Conservation (phyloP, 345 rosid species). For the Barbarea vulgaris region DNA sequence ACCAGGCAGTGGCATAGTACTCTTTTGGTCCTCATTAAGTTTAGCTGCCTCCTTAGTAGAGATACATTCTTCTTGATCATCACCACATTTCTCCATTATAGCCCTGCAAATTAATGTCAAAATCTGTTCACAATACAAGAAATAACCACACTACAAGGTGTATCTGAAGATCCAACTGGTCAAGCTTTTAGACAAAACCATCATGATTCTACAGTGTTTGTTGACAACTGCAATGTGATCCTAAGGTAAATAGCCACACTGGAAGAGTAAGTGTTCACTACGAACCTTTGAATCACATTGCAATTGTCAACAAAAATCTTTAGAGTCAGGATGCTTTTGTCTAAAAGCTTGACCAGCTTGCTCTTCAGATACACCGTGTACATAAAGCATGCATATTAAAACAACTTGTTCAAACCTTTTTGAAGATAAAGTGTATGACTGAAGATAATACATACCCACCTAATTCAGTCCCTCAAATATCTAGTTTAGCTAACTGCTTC, state of each 20-base stretch:
- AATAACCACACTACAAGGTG: too few species aligned
- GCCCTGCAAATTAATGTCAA: too few species aligned
- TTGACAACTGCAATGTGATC: conserved; percentile 84
- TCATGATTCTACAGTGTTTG: conserved; percentile 62
- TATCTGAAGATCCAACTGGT: conserved; percentile 88
- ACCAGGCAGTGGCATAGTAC: too few species aligned
- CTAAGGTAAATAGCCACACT: conserved; percentile 46
- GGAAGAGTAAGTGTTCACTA: too few species aligned
- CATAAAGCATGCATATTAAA: conserved; percentile 28
- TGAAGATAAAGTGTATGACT: background rate
- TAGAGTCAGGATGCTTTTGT: conserved; percentile 66
- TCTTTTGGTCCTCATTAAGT: too few species aligned
- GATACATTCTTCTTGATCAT: too few species aligned
- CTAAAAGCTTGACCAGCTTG: conserved; percentile 82
- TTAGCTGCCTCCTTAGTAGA: too few species aligned
- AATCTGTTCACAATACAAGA: background rate
- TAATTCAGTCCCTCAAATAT: conserved; percentile 67
- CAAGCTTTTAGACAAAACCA: conserved; percentile 72
- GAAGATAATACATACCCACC: conserved; percentile 48
- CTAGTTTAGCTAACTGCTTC: conserved; percentile 56
- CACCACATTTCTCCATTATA: too few species aligned
- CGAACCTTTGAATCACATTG: conserved; percentile 75
- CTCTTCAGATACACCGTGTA: conserved; percentile 69
- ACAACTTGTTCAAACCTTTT: background rate
- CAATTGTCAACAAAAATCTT: conserved; percentile 72